These are phyloP conservation scores for Dichomitus squalens DNA, from an alignment of 1,284 basidiomycete genomes.

Conservation along the genomic window DNA sequence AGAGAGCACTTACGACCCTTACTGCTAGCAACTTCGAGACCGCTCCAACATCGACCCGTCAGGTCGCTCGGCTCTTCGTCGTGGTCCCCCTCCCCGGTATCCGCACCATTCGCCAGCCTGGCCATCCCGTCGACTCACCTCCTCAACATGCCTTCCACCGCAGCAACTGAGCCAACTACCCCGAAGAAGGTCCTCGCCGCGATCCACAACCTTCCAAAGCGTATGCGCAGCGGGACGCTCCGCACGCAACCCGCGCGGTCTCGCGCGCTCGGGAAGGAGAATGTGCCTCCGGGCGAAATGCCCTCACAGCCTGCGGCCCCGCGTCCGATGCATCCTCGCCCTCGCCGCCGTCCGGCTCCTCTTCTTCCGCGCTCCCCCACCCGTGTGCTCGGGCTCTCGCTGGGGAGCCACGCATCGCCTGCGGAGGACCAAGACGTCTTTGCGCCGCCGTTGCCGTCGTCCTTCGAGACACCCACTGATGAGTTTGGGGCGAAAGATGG, in stretches of 20 bases:
- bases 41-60: too few relatives aligned
- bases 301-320: not conserved
- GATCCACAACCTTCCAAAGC: conserved; percentile 28
- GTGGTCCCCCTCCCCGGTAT: too few relatives aligned
- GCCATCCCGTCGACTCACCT: too few relatives aligned
- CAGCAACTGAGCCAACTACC: conserved; percentile 6
- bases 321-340: conserved; percentile 4
- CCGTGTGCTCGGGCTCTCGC: conserved; percentile 6
- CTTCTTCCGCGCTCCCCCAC: conserved; percentile 10
- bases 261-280: conserved; percentile 24
- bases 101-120: too few relatives aligned
- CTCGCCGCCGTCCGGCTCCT: conserved; percentile 18
- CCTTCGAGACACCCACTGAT: too few relatives aligned
- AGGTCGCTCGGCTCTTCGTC: too few relatives aligned
- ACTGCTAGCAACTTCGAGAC: too few relatives aligned
- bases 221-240: conserved; percentile 22
- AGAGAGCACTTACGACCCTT: too few relatives aligned
- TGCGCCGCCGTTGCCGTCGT: conserved; percentile 4
- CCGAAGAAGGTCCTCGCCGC: conserved; percentile 25
- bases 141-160: too few relatives aligned
- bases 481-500: too few relatives aligned
- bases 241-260: conserved; percentile 2
- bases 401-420: conserved; percentile 3
- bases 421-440: conserved; percentile 10
- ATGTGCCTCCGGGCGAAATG: conserved; percentile 12